These are phyloP conservation scores for Botrytis fragariae DNA, from an alignment of 2,329 filamentous ascomycete species.

Conservation along the genomic window DNA sequence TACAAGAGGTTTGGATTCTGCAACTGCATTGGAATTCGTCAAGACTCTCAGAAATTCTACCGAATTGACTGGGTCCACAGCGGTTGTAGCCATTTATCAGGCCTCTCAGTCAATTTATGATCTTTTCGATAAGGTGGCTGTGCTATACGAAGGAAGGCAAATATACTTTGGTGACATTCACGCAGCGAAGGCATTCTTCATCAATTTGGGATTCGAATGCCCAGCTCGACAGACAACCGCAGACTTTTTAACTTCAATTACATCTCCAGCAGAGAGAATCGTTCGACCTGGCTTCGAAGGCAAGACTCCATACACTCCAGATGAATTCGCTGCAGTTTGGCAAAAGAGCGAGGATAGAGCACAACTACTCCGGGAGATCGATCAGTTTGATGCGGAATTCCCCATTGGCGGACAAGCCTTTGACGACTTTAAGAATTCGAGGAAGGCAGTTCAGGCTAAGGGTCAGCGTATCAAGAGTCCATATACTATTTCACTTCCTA, in stretches of 20 bases:
- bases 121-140: slow-evolving; percentile 65
- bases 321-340: slow-evolving; percentile 54
- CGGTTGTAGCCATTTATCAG: slow-evolving; percentile 69
- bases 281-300: slow-evolving; percentile 56
- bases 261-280: slow-evolving; percentile 56
- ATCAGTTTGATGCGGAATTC: slow-evolving; percentile 48
- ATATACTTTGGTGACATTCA: slow-evolving; percentile 67
- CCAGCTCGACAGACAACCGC: slow-evolving; percentile 54
- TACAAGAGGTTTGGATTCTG: slow-evolving; percentile 70
- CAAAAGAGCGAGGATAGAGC: slow-evolving; percentile 47
- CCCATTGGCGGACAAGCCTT: slow-evolving; percentile 36
- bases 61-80: slow-evolving; percentile 60
- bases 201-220: slow-evolving; percentile 69
- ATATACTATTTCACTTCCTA: slow-evolving; percentile 73
- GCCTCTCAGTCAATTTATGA: slow-evolving; percentile 64
- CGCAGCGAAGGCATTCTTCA: slow-evolving; percentile 66
- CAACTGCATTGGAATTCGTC: slow-evolving; percentile 71
- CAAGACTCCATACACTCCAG: slow-evolving; percentile 52
- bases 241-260: slow-evolving; percentile 77
- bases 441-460: slow-evolving; percentile 38
- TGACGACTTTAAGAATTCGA: slow-evolving; percentile 43
- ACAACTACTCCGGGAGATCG: slow-evolving; percentile 47
- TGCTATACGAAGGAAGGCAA: slow-evolving; percentile 67
- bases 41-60: slow-evolving; percentile 63
- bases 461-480: slow-evolving; percentile 64